Base-by-base conservation (phyloP, 306 rosid genomes). In the Lagenaria siceraria region DNA sequence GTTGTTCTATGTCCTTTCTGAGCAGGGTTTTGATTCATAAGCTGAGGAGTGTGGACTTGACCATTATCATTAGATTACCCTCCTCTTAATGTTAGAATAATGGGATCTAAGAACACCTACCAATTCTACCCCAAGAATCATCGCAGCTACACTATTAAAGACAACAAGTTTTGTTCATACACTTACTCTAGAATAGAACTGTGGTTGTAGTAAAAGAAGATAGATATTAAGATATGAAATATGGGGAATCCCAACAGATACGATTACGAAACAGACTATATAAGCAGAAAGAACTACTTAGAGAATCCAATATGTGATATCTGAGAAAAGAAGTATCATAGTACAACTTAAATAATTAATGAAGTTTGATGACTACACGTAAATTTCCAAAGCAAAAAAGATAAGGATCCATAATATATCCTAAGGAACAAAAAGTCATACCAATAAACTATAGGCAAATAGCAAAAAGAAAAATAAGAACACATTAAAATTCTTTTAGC, bases 11-110 rank as follows among this genome's bases (percentile, higher is more conserved):
- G 6, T 11, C 33, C 38, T 7, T 42, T 29, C 78, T 61, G 58
- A 53, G 69, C 82, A 94, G 96, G 92, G 74, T 82, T 22, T 87
- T 90, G 86, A 84, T 82, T 86, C 89, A 87, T 68, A 87, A 83
- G 72, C 85, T 92, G 56, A 81, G 91, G 77, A 82, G 80, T 77
- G 89, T 89, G 78, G 90, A 92, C 78, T 81, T 92, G 83, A 87
- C 87, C 60, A n/a, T n/a, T n/a, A n/a, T n/a, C n/a, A n/a, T n/a
- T n/a, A n/a, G n/a, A n/a, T n/a, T n/a, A n/a, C n/a, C n/a, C n/a
- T n/a, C n/a, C n/a, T n/a, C n/a, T n/a, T n/a, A n/a, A n/a, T n/a
- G n/a, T n/a, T n/a, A n/a, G n/a, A n/a, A n/a, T n/a, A n/a, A n/a
- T n/a, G n/a, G n/a, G n/a, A n/a, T n/a, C n/a, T n/a, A n/a, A n/a